A percentile compares a stretch with the other conserved stretches of the same genome.
These are phyloP conservation scores for Yamadazyma dushanensis DNA, from an alignment of 1,139 yeast species.

Conservation along the genomic window DNA sequence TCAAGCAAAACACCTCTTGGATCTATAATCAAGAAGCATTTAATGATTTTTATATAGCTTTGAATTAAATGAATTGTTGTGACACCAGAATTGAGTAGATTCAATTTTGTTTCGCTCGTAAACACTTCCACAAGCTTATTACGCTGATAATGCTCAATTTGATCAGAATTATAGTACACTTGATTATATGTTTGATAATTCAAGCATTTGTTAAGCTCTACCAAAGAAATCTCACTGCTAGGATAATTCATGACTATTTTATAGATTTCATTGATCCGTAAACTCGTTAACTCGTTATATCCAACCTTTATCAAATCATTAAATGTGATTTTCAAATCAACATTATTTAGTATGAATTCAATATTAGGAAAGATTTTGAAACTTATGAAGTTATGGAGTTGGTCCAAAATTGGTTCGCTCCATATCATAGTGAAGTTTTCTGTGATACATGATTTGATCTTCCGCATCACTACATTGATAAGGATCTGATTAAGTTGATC, in stretches of 20 bases:
- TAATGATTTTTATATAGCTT: conserved; percentile 70
- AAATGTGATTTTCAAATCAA: conserved; percentile 16
- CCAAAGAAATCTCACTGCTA: conserved; percentile 54
- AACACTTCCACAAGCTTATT: conserved; percentile 56
- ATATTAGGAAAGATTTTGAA: conserved; percentile 41
- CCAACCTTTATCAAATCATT: conserved; percentile 40
- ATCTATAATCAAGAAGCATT: conserved; percentile 74
- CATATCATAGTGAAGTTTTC: conserved; percentile 38
- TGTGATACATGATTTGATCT: conserved; percentile 39
- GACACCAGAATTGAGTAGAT: conserved; percentile 77
- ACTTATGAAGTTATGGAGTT: conserved; percentile 39
- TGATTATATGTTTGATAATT: conserved; percentile 24
- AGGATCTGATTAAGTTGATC: conserved; percentile 39
- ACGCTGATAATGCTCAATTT: conserved; percentile 34
- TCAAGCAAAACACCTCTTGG: conserved; percentile 85
- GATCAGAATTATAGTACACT: conserved; percentile 11
- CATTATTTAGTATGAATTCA: conserved; percentile 23
- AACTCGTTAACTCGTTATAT: conserved; percentile 44
- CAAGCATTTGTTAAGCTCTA: conserved; percentile 60
- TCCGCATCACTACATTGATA: conserved; percentile 40
- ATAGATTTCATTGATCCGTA: conserved; percentile 65
- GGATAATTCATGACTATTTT: conserved; percentile 65
- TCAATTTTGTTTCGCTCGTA: conserved; percentile 46
- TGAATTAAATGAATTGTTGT: conserved; percentile 74
- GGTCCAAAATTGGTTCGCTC: conserved; percentile 39